Conservation (phyloP, 192 early-diverging fungal genomes). For the Diversispora epigaea region DNA sequence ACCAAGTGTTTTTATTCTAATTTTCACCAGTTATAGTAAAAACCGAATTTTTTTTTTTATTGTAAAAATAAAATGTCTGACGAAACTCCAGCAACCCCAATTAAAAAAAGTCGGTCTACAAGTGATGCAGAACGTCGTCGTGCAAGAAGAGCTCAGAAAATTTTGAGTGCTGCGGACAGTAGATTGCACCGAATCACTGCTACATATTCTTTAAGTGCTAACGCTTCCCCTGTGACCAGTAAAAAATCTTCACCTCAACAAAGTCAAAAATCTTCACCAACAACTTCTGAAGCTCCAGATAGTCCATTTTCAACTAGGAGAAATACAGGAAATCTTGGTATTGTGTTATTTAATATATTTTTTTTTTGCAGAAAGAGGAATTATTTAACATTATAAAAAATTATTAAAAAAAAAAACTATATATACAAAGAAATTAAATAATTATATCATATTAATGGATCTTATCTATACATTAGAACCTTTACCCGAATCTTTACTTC, state of each 20-base stretch:
- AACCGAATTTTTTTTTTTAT: too few species aligned
- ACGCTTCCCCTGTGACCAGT: neutral
- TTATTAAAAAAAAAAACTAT: too few species aligned
- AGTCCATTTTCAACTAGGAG: constrained; percentile 13
- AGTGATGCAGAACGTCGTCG: constrained; percentile 19
- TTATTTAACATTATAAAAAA: too few species aligned
- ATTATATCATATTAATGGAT: too few species aligned
- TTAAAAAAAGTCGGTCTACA: constrained; percentile 5
- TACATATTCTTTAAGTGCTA: neutral
- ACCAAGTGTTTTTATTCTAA: too few species aligned
- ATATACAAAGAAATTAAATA: too few species aligned
- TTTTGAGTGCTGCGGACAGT: neutral
- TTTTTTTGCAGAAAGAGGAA: too few species aligned
- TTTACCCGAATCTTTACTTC: neutral
- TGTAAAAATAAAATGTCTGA: neutral
- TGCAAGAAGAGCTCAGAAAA: constrained; percentile 2
- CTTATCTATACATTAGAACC: neutral
- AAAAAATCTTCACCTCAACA: neutral
- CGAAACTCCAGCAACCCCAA: neutral
- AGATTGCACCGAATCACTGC: constrained; percentile 6
- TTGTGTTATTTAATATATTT: too few species aligned
- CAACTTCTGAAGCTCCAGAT: constrained; percentile 15
- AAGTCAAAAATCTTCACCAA: constrained; percentile 27
- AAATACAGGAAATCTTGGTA: constrained; percentile 20
- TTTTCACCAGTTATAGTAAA: too few species aligned